phyloP scores from a whole-genome alignment of 441 rosid genomes.

The Geranium incanum region DNA sequence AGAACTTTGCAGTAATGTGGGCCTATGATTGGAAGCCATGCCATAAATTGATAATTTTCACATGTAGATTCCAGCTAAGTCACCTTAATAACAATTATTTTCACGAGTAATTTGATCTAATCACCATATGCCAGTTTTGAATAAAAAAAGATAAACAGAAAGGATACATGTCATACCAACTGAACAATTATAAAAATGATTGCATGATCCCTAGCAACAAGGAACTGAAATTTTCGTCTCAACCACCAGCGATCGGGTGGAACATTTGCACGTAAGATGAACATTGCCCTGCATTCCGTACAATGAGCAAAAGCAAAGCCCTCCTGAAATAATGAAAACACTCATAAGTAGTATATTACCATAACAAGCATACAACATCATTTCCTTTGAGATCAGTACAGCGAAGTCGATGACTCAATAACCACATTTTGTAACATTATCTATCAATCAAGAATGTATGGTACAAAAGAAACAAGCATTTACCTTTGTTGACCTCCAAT shows the following conservation, averaged over 20 bases:
- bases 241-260: constrained; percentile 99
- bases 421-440: constrained; percentile 12
- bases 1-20: not conserved
- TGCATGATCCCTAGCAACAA: constrained; percentile 92
- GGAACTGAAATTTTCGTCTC: constrained; percentile 93
- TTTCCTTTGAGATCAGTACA: not conserved
- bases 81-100: too few species aligned
- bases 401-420: not conserved
- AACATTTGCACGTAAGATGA: constrained; percentile 83
- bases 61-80: not conserved
- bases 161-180: constrained; percentile 48
- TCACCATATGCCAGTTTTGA: not conserved
- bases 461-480: constrained; percentile 15
- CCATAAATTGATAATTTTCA: not conserved
- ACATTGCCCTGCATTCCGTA: constrained; percentile 93
- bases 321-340: constrained; percentile 55
- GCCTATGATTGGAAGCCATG: not conserved
- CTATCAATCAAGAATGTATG: constrained; percentile 15
- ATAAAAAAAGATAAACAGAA: not conserved
- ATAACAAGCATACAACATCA: constrained; percentile 1
- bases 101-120: not conserved
- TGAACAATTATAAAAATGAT: constrained; percentile 87
- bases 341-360: constrained; percentile 11
- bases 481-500: constrained; percentile 99
- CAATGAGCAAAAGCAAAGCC: constrained; percentile 99